Base-by-base conservation (phyloP, 2,329 filamentous ascomycete genomes). In the Colletotrichum endophyticum region DNA sequence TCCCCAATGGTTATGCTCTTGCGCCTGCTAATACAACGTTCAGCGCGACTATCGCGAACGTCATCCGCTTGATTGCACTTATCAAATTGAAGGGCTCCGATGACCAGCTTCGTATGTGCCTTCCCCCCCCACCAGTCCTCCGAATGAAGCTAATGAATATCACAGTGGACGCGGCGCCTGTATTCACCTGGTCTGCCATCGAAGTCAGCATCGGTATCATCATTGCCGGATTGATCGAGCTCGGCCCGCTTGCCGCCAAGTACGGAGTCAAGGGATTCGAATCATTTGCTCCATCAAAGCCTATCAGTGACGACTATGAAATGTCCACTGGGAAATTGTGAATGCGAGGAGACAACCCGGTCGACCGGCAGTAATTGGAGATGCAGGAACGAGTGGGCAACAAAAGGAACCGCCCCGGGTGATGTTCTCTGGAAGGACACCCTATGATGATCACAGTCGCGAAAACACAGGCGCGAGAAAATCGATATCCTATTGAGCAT, bases 191-290 rank as follows among this genome's bases (percentile, higher is more conserved):
- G 73, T 75, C 73, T 15, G 73, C 73, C 22, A 30, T 75, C 2
- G 73, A 75, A 16, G 73, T 75, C 25, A 75, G 73, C 28, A 72
- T 75, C 11, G 73, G 73, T 2, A 75, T 75, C 15, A 61, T 75
- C 25, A 75, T 75, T 12, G 73, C 73, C 16, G 73, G 69, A 1
- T 22, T 75, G 34, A 75, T 75, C 22, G 73, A 75, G 13, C 73
- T 75, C 2, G 73, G 73, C 16, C 73, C 73, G 22, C 73, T 75
- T 32, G 73, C 69, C 19, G 73, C 69, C 34, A 75, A 75, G n/a
- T 72, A 62, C 16, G 27, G 30, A 8, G 11, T 75, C 36, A 62
- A 62, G 62, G 73, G 73, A 19, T 75, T 75, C 13, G 73, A 75
- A 9, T 62, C 61, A 16, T 72, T 62, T 13, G 49, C 36, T 4